Evolutionary conservation across 2,329 filamentous ascomycete genomes (phyloP), one percentile per base, ranked within the genome.

Genomic region (Simplicillium aogashimaense): DNA sequence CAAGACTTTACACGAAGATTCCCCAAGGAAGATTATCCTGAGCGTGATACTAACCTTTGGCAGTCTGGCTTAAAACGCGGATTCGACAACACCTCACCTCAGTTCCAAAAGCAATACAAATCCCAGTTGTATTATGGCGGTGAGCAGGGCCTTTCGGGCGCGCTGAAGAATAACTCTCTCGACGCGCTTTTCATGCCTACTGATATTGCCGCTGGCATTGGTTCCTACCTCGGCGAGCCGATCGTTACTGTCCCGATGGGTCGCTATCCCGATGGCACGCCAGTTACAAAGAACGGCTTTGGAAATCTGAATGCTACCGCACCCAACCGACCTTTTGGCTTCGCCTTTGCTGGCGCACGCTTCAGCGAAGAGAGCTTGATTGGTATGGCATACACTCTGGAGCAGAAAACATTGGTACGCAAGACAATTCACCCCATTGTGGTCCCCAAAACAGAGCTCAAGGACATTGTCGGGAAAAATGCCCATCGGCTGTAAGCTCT

Each of bases 311-410:
- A 76, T 8, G 56, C 59, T 1, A 62, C 58, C 0, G 77, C 62
- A 1, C 77, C 78, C 0, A 72, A 74, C 14, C 55, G 76, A 17
- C 67, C 67, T 16, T 78, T 83, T 53, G 81, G 81, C 0, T 58
- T 86, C 10, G 67, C 67, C 7, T 84, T 85, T 49, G 60, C 83
- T 35, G 82, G 79, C 0, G 57, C 58, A 3, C 67, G 66, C 37
- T 86, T 74, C 62, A 72, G 66, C 29, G 81, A 86, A 55, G 72
- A 71, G 49, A 65, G 58, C 25, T 51, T 86, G 47, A 74, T 86
- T 42, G 74, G 73, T 0, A 70, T 78, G 52, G 81, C 79, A 7
- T 84, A 81, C 63, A 79, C 76, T 4, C 83, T 77, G 57, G 81
- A 86, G 62, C 76, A 82, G 60, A 61, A 66, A 46, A 81, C 59